These are phyloP conservation scores for Gymnopilus dilepis DNA, from an alignment of 768 basidiomycete genomes.

Conservation along the genomic window DNA sequence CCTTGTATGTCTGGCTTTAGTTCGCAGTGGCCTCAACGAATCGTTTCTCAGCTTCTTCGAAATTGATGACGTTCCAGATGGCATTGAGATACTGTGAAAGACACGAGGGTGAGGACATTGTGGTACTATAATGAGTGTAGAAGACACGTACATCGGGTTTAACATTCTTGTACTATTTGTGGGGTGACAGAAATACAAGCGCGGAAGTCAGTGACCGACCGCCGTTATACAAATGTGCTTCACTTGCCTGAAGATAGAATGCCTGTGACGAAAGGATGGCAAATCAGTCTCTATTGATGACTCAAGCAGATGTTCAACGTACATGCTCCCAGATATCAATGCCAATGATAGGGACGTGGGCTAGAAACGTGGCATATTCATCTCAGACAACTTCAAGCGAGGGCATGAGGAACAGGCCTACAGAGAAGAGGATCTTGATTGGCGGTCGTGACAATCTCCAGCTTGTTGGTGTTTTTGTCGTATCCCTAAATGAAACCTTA, in stretches of 20 bases:
- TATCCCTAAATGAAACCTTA: slow-evolving; percentile 57
- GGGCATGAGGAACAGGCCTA: slow-evolving; percentile 24
- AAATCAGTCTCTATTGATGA: slow-evolving; percentile 5
- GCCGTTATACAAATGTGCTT: background rate
- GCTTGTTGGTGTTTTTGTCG: slow-evolving; percentile 65
- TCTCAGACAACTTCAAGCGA: background rate
- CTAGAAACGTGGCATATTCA: slow-evolving; percentile 39
- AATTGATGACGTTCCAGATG: slow-evolving; percentile 97
- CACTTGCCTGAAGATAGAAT: slow-evolving; percentile 66
- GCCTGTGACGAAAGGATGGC: slow-evolving; percentile 45
- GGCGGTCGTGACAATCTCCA: slow-evolving; percentile 91
- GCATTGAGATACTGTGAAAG: slow-evolving; percentile 59
- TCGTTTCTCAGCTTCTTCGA: slow-evolving; percentile 84
- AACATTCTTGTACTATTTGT: slow-evolving; percentile 81
- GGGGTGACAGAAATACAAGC: background rate
- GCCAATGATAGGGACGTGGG: slow-evolving; percentile 89
- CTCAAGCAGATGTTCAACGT: slow-evolving; percentile 36
- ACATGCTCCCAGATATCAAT: slow-evolving; percentile 98
- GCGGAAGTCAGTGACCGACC: slow-evolving; percentile 18
- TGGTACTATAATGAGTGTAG: background rate
- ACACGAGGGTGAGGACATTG: background rate
- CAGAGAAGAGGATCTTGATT: slow-evolving; percentile 91
- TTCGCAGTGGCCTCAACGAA: slow-evolving; percentile 40
- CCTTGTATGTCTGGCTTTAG: background rate
- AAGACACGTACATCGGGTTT: slow-evolving; percentile 82